Evolutionary conservation across 1,139 yeast genomes (phyloP), one percentile per base, ranked within the genome.

Genomic region (Eremothecium cymbalariae): DNA sequence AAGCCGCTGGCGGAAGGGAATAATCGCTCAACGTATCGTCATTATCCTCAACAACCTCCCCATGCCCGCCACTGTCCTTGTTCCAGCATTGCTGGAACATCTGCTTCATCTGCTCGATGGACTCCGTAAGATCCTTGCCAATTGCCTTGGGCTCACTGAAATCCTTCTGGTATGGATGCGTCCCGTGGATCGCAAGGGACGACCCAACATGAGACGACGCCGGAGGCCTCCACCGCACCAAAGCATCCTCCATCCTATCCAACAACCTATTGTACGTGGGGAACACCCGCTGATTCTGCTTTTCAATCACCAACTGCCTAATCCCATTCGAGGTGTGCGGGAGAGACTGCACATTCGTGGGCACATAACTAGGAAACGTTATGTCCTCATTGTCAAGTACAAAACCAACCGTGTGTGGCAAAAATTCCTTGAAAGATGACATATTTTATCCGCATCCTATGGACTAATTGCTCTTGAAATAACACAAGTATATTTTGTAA

Each of bases 221-320:
- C 4, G 67, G 60, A 2, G 78, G 73, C 37, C 70, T 62, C 72
- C 77, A 75, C 29, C 77, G 56, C 1, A 68, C 53, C 33, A 74
- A 47, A 28, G 72, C 56, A 13, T 70, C 72, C 44, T 74, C 80
- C 70, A 73, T 66, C 31, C 57, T 59, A 8, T 63, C 64, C 19
- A 60, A 55, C 18, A 70, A 55, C 29, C 55, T 47, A 44, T 64
- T 65, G 13, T 50, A 38, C 0, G 48, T 34, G 4, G 60, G 58
- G 12, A 42, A 33, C 1, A 44, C 33, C 18, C 63, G 39, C 18
- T 45, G 38, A 9, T 52, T 51, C 31, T 60, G 63, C 28, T 53
- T 48, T 4, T 49, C 40, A 9, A 51, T 50, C 3, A 60, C 57
- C 14, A 54, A 28, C 31, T 55, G 56, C 24, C 62, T 44, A 12